Evolutionary conservation across 495 filamentous ascomycete species (phyloP).

Genomic region (Hypoxylon lienhwacheense): DNA sequence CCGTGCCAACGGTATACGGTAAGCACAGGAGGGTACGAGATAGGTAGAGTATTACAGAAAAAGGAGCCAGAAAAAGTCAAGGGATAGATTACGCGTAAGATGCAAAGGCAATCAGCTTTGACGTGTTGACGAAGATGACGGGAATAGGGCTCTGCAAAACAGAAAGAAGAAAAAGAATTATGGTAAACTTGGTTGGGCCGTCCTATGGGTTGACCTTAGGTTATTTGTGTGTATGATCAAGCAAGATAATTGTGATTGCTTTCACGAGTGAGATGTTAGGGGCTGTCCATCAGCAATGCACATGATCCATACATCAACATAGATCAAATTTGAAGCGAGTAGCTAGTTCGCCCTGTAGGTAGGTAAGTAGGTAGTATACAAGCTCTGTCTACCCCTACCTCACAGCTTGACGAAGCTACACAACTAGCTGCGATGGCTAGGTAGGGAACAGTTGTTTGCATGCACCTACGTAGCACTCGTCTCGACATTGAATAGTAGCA

Average conservation of each 20-base stretch:
- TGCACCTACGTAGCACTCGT: no score
- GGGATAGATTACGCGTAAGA: slow-evolving; percentile 11
- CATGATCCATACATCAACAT: background rate
- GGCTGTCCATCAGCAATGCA: background rate
- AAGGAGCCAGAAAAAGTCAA: slow-evolving; percentile 3
- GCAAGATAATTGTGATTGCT: slow-evolving; percentile 22
- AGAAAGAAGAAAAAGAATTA: slow-evolving; percentile 11
- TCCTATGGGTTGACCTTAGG: slow-evolving; percentile 23
- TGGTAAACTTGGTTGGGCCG: slow-evolving; percentile 20
- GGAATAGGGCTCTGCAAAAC: slow-evolving; percentile 13
- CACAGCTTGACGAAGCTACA: no score
- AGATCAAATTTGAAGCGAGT: no score
- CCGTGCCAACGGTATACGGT: slow-evolving; percentile 3
- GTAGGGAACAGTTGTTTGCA: no score
- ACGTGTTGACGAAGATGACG: slow-evolving; percentile 19
- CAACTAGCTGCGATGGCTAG: no score
- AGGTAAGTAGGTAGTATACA: no score
- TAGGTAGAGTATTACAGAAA: slow-evolving; percentile 10
- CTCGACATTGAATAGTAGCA: no score
- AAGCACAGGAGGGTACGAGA: slow-evolving; percentile 1
- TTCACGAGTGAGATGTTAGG: slow-evolving; percentile 29
- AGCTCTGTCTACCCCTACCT: no score
- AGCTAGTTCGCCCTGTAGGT: no score
- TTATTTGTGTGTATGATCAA: slow-evolving; percentile 34
- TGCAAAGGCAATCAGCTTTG: slow-evolving; percentile 16